Conservation (phyloP, 768 basidiomycete species). For the Coprinellus micaceus region DNA sequence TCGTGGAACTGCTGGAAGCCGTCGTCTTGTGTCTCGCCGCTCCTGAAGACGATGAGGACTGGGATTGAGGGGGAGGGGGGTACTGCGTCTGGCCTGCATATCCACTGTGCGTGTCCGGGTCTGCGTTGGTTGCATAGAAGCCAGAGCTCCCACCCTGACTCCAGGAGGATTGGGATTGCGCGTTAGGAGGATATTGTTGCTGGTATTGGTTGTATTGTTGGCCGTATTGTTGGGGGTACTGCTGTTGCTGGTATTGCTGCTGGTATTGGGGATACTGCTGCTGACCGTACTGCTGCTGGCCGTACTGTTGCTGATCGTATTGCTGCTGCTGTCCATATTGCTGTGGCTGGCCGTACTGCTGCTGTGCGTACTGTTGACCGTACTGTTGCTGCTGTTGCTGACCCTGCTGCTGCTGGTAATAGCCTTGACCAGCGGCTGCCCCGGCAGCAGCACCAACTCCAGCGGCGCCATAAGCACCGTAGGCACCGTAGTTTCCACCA, state of each 20-base stretch:
- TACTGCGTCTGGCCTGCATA: neutral
- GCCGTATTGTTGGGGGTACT: neutral
- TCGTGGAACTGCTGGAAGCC: neutral
- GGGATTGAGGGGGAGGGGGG: neutral
- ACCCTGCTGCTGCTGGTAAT: neutral
- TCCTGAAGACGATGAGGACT: neutral
- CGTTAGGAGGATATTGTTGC: neutral
- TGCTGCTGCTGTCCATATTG: slow-evolving; percentile 1
- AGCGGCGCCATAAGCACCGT: neutral
- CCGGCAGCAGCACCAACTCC: slow-evolving; percentile 2
- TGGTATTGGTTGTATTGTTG: neutral
- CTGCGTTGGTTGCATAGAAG: slow-evolving; percentile 8
- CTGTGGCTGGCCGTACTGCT: neutral
- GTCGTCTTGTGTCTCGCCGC: neutral
- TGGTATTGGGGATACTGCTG: neutral
- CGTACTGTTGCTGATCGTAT: neutral
- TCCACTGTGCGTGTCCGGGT: neutral
- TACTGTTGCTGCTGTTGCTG: neutral
- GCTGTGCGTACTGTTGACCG: neutral
- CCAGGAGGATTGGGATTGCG: neutral
- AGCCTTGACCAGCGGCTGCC: neutral
- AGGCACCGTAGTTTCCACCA: neutral
- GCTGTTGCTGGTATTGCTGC: neutral
- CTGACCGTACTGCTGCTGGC: neutral
- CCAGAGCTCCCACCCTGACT: neutral